Evolutionary conservation across 805 yeast species (phyloP).

Genomic region (Myxozyma monticola): DNA sequence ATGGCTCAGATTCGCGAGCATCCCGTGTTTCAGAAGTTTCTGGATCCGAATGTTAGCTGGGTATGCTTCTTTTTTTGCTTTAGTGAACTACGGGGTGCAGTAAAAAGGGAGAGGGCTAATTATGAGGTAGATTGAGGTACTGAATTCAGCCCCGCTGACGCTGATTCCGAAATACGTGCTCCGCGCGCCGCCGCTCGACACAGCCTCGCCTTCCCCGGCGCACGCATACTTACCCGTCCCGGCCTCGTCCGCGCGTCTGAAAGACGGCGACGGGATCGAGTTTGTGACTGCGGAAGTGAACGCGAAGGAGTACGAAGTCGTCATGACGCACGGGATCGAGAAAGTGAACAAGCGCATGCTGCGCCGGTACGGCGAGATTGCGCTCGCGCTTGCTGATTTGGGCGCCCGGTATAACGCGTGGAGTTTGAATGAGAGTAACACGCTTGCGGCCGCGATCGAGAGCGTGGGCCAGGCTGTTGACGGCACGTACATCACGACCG

Average conservation of each 20-base stretch:
- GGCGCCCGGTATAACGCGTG: conserved; percentile 70
- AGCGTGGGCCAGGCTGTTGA: conserved; percentile 86
- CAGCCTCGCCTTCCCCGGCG: conserved; percentile 56
- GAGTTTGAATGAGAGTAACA: conserved; percentile 49
- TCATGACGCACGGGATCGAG: conserved; percentile 53
- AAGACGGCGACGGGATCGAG: conserved; percentile 42
- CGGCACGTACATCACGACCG: conserved; percentile 52
- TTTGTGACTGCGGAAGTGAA: conserved; percentile 46
- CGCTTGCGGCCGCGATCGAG: conserved; percentile 62
- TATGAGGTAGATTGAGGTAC: conserved; percentile 53
- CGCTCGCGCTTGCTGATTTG: conserved; percentile 69
- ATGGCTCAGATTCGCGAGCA: conserved; percentile 58
- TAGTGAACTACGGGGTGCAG: no score
- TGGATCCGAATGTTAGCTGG: conserved; percentile 87
- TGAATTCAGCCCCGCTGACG: conserved; percentile 55
- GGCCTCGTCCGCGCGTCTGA: conserved; percentile 43
- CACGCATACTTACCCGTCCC: conserved; percentile 67
- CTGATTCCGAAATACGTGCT: conserved; percentile 54
- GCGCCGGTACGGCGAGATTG: conserved; percentile 56
- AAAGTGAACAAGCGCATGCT: conserved; percentile 57
- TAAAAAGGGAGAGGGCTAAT: no score
- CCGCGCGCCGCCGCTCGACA: conserved; percentile 62
- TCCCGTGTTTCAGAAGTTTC: conserved; percentile 68
- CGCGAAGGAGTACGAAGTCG: conserved; percentile 49
- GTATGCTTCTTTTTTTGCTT: conserved; percentile 4